Conservation (phyloP, 2,329 filamentous ascomycete species). For the Myriosclerotinia curreyana region DNA sequence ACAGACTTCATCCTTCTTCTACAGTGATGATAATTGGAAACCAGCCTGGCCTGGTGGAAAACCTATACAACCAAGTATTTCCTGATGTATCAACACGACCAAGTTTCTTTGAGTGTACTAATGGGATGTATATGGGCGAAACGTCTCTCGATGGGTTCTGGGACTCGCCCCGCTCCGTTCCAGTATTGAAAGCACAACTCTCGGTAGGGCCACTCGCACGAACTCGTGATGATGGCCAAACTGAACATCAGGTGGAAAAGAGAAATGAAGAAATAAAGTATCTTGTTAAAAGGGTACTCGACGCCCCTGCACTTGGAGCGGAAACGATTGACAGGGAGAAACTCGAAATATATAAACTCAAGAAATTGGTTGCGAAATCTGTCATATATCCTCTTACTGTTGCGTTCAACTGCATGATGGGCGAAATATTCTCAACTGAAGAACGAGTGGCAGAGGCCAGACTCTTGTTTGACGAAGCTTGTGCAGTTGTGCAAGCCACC, state of each 20-base stretch:
- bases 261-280: conserved; percentile 7
- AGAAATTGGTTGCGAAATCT: conserved; percentile 1
- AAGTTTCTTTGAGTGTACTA: conserved; percentile 8
- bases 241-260: background rate
- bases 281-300: background rate
- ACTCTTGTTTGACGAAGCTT: conserved; percentile 8
- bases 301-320: conserved; percentile 4
- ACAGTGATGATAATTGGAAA: conserved; percentile 1
- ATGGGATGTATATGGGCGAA: background rate
- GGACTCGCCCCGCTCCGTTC: background rate
- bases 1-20: conserved; percentile 4
- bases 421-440: conserved; percentile 15
- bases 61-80: background rate
- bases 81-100: conserved; percentile 5
- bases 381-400: conserved; percentile 16
- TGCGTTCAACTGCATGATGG: conserved; percentile 13
- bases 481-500: background rate
- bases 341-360: conserved; percentile 5
- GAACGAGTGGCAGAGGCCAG: conserved; percentile 4
- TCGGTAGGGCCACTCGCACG: conserved; percentile 4
- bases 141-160: background rate
- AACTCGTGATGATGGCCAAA: conserved; percentile 14
- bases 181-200: background rate
- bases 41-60: background rate
- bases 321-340: background rate